phyloP scores from a whole-genome alignment of 441 rosid species.

The Arabidopsis hybrid region DNA sequence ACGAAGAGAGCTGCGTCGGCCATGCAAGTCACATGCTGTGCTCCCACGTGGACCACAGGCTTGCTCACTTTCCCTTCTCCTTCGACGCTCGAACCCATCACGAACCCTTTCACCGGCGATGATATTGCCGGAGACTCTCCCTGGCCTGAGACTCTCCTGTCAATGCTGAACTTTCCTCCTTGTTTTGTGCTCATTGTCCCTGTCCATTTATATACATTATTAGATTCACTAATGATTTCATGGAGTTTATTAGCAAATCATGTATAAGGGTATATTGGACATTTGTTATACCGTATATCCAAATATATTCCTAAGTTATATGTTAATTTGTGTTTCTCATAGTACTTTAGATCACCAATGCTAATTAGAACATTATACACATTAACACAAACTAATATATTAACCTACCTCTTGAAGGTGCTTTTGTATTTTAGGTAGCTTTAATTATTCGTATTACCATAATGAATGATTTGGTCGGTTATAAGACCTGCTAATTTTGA shows the following conservation, averaged over 20 bases:
- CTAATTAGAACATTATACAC: neutral
- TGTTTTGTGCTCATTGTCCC: constrained; percentile 66
- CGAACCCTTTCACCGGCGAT: constrained; percentile 83
- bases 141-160: constrained; percentile 51
- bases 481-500: neutral
- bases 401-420: neutral
- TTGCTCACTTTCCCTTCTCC: constrained; percentile 91
- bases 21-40: constrained; percentile 89
- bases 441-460: neutral
- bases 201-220: constrained; percentile 13
- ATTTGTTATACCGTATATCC: too few relatives aligned
- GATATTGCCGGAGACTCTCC: constrained; percentile 46
- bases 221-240: neutral
- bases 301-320: neutral
- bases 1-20: constrained; percentile 86
- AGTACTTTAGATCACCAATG: neutral
- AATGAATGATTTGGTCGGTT: neutral
- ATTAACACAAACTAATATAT: too few relatives aligned
- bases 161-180: constrained; percentile 84
- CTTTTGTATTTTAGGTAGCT: neutral
- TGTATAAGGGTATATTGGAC: neutral
- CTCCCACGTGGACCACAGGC: constrained; percentile 80
- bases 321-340: neutral
- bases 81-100: constrained; percentile 85
- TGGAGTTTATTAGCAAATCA: neutral